Percentiles rank a stretch among this genome's conserved stretches.
Conservation (phyloP, 2,329 filamentous ascomycete genomes). For the Calonectria ilicicola region DNA sequence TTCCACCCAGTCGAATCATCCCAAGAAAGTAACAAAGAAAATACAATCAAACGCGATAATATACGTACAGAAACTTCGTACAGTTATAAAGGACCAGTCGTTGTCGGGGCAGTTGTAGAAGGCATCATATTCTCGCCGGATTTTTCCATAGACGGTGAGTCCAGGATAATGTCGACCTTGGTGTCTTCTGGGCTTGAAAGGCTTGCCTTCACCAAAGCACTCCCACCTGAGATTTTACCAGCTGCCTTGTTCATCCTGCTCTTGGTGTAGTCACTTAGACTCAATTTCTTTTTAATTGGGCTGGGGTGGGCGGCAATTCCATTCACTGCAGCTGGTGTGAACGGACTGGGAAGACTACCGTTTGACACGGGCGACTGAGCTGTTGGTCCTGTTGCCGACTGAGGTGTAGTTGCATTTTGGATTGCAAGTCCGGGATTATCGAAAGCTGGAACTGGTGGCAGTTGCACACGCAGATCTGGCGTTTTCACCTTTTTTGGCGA, state of each 20-base stretch:
- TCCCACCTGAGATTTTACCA: conserved; percentile 47
- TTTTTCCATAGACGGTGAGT: conserved; percentile 46
- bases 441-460: conserved; percentile 68
- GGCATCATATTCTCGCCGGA: conserved; percentile 39
- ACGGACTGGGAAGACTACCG: conserved; percentile 55
- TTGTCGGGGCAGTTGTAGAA: conserved; percentile 33
- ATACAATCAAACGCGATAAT: conserved; percentile 30
- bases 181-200: conserved; percentile 51
- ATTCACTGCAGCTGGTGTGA: conserved; percentile 56
- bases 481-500: conserved; percentile 51
- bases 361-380: conserved; percentile 64
- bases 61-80: conserved; percentile 42
- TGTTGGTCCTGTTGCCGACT: conserved; percentile 57
- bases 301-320: conserved; percentile 63
- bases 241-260: conserved; percentile 68
- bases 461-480: conserved; percentile 64
- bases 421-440: conserved; percentile 51
- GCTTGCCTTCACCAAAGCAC: conserved; percentile 47
- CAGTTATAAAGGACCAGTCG: conserved; percentile 45
- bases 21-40: conserved; percentile 35
- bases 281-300: conserved; percentile 76
- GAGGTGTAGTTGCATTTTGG: conserved; percentile 57
- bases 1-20: conserved; percentile 34
- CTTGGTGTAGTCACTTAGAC: conserved; percentile 74
- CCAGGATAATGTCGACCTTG: conserved; percentile 51